These are phyloP conservation scores for Alternaria triticina DNA, from an alignment of 2,329 filamentous ascomycete genomes.

Conservation along the genomic window DNA sequence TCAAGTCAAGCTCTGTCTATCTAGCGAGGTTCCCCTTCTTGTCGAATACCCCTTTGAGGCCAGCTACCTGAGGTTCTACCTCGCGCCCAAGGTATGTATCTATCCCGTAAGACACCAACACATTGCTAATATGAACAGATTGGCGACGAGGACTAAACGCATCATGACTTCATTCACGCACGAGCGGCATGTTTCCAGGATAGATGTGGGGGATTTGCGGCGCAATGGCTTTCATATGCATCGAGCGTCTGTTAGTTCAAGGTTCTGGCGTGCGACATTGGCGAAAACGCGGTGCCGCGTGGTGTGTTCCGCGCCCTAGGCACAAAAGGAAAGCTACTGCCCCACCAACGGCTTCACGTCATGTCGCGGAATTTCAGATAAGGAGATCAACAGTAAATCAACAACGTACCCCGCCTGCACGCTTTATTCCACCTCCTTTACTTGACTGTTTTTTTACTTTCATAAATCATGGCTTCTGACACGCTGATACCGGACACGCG, in stretches of 20 bases:
- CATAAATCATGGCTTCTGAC: slow-evolving; percentile 42
- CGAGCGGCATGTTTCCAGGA: slow-evolving; percentile 34
- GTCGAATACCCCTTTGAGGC: slow-evolving; percentile 88
- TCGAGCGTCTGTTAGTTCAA: slow-evolving; percentile 28
- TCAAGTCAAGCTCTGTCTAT: slow-evolving; percentile 89
- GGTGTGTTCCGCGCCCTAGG: slow-evolving; percentile 25
- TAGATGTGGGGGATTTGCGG: slow-evolving; percentile 31
- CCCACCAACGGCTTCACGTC: slow-evolving; percentile 43
- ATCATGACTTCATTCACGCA: slow-evolving; percentile 23
- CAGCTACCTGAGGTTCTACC: slow-evolving; percentile 97
- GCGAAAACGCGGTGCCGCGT: slow-evolving; percentile 25
- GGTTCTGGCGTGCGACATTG: slow-evolving; percentile 22
- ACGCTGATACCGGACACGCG: slow-evolving; percentile 64
- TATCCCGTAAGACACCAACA: not conserved
- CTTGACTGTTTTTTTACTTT: not conserved
- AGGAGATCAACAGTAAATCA: slow-evolving; percentile 38
- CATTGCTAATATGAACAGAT: slow-evolving; percentile 64
- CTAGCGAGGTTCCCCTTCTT: slow-evolving; percentile 92
- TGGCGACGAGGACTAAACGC: slow-evolving; percentile 66
- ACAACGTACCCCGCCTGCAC: slow-evolving; percentile 9
- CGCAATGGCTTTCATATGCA: slow-evolving; percentile 37
- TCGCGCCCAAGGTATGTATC: slow-evolving; percentile 86
- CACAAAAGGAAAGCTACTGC: slow-evolving; percentile 25
- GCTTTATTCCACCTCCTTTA: not conserved
- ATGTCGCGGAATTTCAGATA: slow-evolving; percentile 44